phyloP scores from a whole-genome alignment of 371 early-diverging fungal genomes.

The Mortierella sp. region DNA sequence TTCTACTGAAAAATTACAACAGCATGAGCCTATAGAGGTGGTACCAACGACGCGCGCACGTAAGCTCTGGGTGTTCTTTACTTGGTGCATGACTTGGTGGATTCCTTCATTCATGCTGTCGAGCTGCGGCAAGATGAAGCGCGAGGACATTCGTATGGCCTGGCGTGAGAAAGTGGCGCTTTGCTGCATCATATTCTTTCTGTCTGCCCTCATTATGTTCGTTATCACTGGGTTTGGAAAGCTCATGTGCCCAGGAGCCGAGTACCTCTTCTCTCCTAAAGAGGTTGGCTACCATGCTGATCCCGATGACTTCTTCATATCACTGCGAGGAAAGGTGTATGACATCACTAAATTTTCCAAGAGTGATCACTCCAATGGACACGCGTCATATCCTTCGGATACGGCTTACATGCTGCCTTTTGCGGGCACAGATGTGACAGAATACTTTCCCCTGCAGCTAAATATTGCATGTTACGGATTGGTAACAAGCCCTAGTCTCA shows the following conservation, averaged over 20 bases:
- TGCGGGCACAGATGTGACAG: constrained; percentile 79
- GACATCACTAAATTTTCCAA: constrained; percentile 78
- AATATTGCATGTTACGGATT: constrained; percentile 68
- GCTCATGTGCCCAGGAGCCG: constrained; percentile 69
- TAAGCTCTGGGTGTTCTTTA: constrained; percentile 78
- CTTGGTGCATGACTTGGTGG: constrained; percentile 81
- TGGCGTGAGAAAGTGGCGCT: constrained; percentile 93
- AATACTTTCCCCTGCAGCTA: constrained; percentile 78
- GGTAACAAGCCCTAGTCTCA: constrained; percentile 52
- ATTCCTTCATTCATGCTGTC: constrained; percentile 73
- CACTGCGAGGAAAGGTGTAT: constrained; percentile 83
- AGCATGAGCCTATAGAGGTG: constrained; percentile 57
- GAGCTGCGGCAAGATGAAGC: constrained; percentile 81
- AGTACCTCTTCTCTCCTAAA: constrained; percentile 59
- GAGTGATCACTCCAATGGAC: constrained; percentile 63
- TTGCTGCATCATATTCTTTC: constrained; percentile 75
- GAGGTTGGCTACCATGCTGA: constrained; percentile 65
- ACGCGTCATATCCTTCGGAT: constrained; percentile 60
- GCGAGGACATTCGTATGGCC: constrained; percentile 92
- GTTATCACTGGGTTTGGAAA: constrained; percentile 69
- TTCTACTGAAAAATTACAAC: constrained; percentile 51
- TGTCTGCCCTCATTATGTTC: constrained; percentile 66
- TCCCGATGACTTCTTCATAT: constrained; percentile 65
- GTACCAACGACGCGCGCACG: constrained; percentile 70
- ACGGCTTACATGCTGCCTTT: constrained; percentile 69